Evolutionary conservation across 495 filamentous ascomycete genomes (phyloP).

Genomic region (Podospora pseudoanserina): DNA sequence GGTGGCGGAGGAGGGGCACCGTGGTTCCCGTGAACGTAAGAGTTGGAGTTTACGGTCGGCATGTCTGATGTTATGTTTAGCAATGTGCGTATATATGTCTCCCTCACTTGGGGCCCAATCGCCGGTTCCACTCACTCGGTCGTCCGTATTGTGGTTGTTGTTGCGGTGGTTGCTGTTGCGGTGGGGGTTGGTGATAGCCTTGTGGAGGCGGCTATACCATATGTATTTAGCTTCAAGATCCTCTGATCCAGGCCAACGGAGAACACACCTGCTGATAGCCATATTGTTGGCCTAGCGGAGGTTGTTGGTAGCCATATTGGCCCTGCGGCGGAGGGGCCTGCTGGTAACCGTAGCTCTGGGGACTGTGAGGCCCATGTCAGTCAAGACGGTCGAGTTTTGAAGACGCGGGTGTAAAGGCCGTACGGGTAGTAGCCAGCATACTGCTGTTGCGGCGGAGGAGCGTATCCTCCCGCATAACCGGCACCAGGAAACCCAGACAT

Average conservation of each 20-base stretch:
- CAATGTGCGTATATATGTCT: conserved; percentile 8
- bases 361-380: conserved; percentile 15
- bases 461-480: conserved; percentile 11
- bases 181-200: conserved; percentile 40
- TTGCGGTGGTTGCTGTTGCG: conserved; percentile 23
- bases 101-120: conserved; percentile 6
- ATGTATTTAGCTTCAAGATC: conserved; percentile 19
- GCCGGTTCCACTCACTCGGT: conserved; percentile 34
- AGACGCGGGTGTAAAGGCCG: conserved; percentile 2
- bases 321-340: conserved; percentile 24
- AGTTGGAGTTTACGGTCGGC: conserved; percentile 47
- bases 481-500: conserved; percentile 16
- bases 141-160: conserved; percentile 31
- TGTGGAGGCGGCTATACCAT: conserved; percentile 38
- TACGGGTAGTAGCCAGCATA: conserved; percentile 12
- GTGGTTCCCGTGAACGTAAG: conserved; percentile 52
- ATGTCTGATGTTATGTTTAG: conserved; percentile 30
- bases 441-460: conserved; percentile 6
- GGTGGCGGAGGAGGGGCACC: conserved; percentile 59
- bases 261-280: conserved; percentile 29
- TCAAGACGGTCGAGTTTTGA: neutral
- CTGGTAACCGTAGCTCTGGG: conserved; percentile 26
- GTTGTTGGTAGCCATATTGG: conserved; percentile 49
- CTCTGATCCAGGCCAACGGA: conserved; percentile 8
- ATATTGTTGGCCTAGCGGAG: conserved; percentile 36